Evolutionary conservation across 192 early-diverging fungal genomes (phyloP).

Genomic region (Backusella tuberculispora): DNA sequence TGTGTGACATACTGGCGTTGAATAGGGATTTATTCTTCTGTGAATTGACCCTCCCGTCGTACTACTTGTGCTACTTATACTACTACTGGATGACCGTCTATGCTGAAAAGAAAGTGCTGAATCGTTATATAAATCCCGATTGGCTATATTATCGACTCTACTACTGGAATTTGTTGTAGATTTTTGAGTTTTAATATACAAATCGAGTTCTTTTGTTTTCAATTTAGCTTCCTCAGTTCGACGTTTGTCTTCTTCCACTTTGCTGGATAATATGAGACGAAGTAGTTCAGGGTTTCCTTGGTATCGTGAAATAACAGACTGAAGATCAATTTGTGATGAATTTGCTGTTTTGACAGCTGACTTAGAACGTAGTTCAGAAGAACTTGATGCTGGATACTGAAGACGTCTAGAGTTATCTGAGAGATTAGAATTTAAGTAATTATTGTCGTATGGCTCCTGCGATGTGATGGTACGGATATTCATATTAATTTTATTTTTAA

Average conservation of each 20-base stretch:
- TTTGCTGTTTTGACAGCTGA: conserved; percentile 19
- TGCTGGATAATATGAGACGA: conserved; percentile 54
- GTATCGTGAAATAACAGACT: conserved; percentile 53
- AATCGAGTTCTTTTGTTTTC: conserved; percentile 51
- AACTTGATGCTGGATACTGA: not conserved
- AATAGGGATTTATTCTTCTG: conserved; percentile 16
- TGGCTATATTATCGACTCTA: not conserved
- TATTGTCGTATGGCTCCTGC: conserved; percentile 9
- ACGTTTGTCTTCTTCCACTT: conserved; percentile 61
- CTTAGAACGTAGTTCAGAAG: not conserved
- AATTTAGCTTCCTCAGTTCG: conserved; percentile 60
- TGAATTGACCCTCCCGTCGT: conserved; percentile 12
- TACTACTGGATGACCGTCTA: conserved; percentile 18
- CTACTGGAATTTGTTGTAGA: not conserved
- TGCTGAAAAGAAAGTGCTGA: not conserved
- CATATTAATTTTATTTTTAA: not conserved
- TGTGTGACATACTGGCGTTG: not conserved
- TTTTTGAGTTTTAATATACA: conserved; percentile 43
- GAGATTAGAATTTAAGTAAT: not conserved
- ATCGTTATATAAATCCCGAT: conserved; percentile 4
- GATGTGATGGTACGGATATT: conserved; percentile 23
- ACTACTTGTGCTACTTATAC: conserved; percentile 23
- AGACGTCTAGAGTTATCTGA: not conserved
- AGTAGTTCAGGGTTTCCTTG: conserved; percentile 56
- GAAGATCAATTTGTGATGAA: conserved; percentile 40